phyloP scores from a whole-genome alignment of 768 basidiomycete species.

The Russula sp. region DNA sequence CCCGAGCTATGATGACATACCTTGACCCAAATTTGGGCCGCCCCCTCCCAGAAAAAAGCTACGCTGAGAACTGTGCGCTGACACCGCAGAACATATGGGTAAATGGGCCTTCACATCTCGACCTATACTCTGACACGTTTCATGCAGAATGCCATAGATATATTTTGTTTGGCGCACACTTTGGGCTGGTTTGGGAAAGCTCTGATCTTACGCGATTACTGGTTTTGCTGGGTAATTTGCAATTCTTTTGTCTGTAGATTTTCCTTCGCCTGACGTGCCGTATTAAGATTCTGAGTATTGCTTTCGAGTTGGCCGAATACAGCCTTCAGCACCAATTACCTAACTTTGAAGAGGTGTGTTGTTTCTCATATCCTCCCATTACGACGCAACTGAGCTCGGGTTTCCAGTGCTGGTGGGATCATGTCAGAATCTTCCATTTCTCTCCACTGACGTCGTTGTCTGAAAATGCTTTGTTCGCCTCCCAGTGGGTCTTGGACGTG shows the following conservation, averaged over 20 bases:
- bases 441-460: constrained; percentile 4
- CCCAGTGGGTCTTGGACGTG: constrained; percentile 82
- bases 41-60: constrained; percentile 78
- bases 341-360: constrained; percentile 77
- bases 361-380: constrained; percentile 17
- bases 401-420: constrained; percentile 86
- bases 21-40: constrained; percentile 68
- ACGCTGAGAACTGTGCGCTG: constrained; percentile 74
- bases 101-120: constrained; percentile 23
- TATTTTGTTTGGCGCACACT: constrained; percentile 81
- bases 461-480: constrained; percentile 3
- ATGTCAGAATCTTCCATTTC: constrained; percentile 45
- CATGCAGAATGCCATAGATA: constrained; percentile 67
- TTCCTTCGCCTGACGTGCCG: constrained; percentile 20
- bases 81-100: constrained; percentile 65
- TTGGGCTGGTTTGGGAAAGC: constrained; percentile 92
- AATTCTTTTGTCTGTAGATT: constrained; percentile 3
- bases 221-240: constrained; percentile 81
- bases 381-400: constrained; percentile 25
- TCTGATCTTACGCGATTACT: constrained; percentile 83
- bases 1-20: constrained; percentile 70
- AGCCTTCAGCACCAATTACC: constrained; percentile 82
- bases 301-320: constrained; percentile 87
- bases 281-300: constrained; percentile 72
- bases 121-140: not conserved